These are phyloP conservation scores for Mycosarcoma maydis DNA, from an alignment of 1,284 basidiomycete species.

Conservation along the genomic window DNA sequence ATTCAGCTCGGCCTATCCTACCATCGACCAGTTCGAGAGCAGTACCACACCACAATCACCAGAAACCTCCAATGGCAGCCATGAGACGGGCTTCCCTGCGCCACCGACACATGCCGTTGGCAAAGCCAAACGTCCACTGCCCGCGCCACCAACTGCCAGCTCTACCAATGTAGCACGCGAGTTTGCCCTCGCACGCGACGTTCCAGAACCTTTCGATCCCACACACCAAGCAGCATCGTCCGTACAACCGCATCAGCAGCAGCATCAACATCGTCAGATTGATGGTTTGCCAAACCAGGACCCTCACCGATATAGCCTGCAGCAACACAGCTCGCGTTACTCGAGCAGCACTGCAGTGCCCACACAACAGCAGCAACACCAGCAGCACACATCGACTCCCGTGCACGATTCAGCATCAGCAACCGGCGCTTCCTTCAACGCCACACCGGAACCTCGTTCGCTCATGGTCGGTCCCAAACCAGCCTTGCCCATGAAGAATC, in stretches of 20 bases:
- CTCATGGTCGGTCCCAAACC: constrained; percentile 49
- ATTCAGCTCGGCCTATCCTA: constrained; percentile 50
- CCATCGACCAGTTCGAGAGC: constrained; percentile 55
- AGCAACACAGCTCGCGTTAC: constrained; percentile 9
- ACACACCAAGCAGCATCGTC: constrained; percentile 8
- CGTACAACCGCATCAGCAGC: neutral
- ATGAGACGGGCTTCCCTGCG: constrained; percentile 30
- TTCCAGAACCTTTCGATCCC: constrained; percentile 45
- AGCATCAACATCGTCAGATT: constrained; percentile 17
- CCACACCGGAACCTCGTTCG: constrained; percentile 16
- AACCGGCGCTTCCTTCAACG: neutral
- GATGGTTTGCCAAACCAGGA: constrained; percentile 37
- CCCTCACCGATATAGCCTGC: constrained; percentile 24
- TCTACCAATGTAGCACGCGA: constrained; percentile 40
- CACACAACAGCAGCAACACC: constrained; percentile 7
- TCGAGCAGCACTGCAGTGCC: constrained; percentile 19
- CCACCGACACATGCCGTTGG: constrained; percentile 43
- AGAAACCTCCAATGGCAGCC: constrained; percentile 3
- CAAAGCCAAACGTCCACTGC: constrained; percentile 38
- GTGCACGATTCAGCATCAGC: constrained; percentile 9
- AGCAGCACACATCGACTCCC: constrained; percentile 2
- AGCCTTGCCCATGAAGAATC: constrained; percentile 43
- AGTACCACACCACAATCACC: constrained; percentile 2
- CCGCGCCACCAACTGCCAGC: constrained; percentile 37
- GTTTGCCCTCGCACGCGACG: constrained; percentile 44